These are phyloP conservation scores for Erodium moschatum DNA, from an alignment of 441 rosid species.

Conservation along the genomic window DNA sequence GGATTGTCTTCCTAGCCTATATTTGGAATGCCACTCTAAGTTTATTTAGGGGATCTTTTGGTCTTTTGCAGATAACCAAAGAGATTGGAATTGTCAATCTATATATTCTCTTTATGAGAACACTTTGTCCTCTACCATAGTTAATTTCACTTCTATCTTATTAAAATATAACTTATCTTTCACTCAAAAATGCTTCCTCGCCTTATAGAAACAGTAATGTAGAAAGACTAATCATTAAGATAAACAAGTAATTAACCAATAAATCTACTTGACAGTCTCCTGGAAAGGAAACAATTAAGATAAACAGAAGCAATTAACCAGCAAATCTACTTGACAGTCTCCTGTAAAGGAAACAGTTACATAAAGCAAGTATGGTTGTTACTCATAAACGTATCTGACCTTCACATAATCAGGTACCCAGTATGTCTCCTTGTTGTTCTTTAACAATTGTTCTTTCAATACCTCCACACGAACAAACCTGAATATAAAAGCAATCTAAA, in stretches of 20 bases:
- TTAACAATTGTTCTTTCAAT: conserved; percentile 68
- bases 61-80: background rate
- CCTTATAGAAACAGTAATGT: background rate
- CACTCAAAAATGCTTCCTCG: background rate
- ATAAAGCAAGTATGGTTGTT: background rate
- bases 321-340: background rate
- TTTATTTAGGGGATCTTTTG: background rate
- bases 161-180: background rate
- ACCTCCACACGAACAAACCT: conserved; percentile 94
- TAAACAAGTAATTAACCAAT: too few relatives aligned
- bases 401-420: conserved; percentile 99
- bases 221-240: too few relatives aligned
- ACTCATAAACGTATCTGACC: conserved; percentile 38
- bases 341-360: background rate
- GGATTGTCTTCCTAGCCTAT: background rate
- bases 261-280: too few relatives aligned
- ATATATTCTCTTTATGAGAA: background rate
- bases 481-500: conserved; percentile 14
- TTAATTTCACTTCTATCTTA: background rate
- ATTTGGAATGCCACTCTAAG: background rate
- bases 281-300: too few relatives aligned
- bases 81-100: background rate
- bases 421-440: conserved; percentile 72
- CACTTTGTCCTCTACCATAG: background rate
- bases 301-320: background rate